A percentile compares a stretch with the other conserved stretches of the same genome.
Conservation (phyloP, 1,139 yeast species). For the Sugiyamaella pinicola region DNA sequence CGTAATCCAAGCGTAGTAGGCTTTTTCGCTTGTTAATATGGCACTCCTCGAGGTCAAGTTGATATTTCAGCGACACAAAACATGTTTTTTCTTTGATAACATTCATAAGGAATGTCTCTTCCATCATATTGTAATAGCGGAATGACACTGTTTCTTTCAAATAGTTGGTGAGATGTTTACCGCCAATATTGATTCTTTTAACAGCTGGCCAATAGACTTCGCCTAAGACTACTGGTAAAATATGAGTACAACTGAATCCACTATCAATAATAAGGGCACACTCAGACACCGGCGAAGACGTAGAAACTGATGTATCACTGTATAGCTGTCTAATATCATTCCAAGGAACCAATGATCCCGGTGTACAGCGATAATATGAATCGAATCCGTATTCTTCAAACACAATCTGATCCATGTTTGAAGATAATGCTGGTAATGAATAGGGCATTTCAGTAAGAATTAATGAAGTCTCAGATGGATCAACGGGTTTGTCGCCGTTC, state of each 20-base stretch:
- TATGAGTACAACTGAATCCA: conserved; percentile 87
- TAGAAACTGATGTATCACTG: conserved; percentile 21
- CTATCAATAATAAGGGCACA: conserved; percentile 82
- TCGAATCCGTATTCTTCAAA: conserved; percentile 91
- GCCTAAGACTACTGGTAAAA: conserved; percentile 81
- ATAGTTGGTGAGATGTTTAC: conserved; percentile 78
- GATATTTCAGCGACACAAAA: conserved; percentile 70
- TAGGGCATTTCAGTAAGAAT: conserved; percentile 77
- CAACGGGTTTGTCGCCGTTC: conserved; percentile 33
- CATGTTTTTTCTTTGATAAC: conserved; percentile 82
- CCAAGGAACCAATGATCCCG: conserved; percentile 78
- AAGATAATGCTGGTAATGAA: conserved; percentile 78
- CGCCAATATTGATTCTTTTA: conserved; percentile 77
- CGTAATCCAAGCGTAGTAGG: conserved; percentile 58
- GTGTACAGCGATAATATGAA: conserved; percentile 62
- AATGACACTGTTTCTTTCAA: conserved; percentile 83
- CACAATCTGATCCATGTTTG: conserved; percentile 85
- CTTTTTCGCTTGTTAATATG: conserved; percentile 36
- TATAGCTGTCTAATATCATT: conserved; percentile 34
- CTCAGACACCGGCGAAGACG: conserved; percentile 48
- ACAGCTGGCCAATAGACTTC: conserved; percentile 78
- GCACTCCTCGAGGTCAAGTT: conserved; percentile 50
- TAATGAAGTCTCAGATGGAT: conserved; percentile 54
- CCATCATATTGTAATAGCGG: conserved; percentile 90
- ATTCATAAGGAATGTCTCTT: conserved; percentile 82